phyloP scores from a whole-genome alignment of 176 grass and related monocot genomes.

The Oryza glumipatula region DNA sequence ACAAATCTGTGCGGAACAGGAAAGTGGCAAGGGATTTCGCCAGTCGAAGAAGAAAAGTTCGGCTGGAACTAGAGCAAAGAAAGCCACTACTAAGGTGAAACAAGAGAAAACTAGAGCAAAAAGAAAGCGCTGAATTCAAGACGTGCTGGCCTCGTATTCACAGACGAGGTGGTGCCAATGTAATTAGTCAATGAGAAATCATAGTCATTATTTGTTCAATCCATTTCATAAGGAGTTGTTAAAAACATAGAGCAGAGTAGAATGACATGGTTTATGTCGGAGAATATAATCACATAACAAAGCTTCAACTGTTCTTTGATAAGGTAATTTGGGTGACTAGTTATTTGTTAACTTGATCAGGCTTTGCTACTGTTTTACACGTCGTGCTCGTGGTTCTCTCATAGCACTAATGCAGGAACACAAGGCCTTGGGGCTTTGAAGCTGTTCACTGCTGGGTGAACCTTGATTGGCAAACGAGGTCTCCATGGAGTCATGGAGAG shows the following conservation, averaged over 20 bases:
- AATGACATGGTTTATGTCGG: neutral
- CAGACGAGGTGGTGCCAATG: neutral
- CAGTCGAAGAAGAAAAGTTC: conserved; percentile 53
- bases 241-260: neutral
- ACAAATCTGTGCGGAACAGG: conserved; percentile 38
- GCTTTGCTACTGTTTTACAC: too few relatives aligned
- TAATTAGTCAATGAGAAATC: conserved; percentile 23
- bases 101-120: conserved; percentile 37
- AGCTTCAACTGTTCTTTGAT: neutral
- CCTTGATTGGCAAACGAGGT: too few relatives aligned
- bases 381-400: too few relatives aligned
- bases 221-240: neutral
- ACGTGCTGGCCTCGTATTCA: conserved; percentile 6
- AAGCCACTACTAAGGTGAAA: conserved; percentile 17
- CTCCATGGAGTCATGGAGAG: too few relatives aligned
- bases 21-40: conserved; percentile 50
- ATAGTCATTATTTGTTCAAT: neutral
- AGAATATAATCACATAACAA: neutral
- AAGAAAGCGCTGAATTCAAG: conserved; percentile 38
- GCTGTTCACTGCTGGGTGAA: too few relatives aligned
- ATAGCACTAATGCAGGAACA: too few relatives aligned
- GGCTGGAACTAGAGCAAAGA: conserved; percentile 8
- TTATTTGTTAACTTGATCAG: too few relatives aligned
- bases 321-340: too few relatives aligned
- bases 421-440: too few relatives aligned